These are phyloP conservation scores for Solanum habrochaites DNA, from an alignment of 257 asterid species.

Conservation along the genomic window DNA sequence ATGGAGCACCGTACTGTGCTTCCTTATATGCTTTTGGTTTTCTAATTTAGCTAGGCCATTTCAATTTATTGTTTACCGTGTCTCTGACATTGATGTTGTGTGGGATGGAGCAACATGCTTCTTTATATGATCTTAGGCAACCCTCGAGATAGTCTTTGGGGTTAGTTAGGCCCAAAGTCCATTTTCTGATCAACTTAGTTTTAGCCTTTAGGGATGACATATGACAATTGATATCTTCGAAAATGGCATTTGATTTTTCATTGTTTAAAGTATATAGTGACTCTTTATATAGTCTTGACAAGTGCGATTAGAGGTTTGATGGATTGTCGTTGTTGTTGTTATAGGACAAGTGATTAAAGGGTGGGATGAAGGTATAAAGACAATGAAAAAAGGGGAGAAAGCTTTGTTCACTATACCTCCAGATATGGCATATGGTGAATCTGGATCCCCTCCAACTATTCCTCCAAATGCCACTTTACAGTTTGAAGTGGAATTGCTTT, in stretches of 20 bases:
- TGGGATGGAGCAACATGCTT: background rate
- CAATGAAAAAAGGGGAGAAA: constrained; percentile 57
- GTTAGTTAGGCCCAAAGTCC: background rate
- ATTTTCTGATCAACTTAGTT: background rate
- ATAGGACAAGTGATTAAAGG: constrained; percentile 50
- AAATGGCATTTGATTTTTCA: background rate
- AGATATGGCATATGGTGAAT: constrained; percentile 43
- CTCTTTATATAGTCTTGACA: background rate
- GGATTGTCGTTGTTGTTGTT: background rate
- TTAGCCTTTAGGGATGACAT: background rate
- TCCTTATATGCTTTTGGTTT: background rate
- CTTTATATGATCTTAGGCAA: background rate
- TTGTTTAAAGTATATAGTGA: background rate
- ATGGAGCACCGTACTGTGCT: background rate
- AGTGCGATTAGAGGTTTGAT: background rate
- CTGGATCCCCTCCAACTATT: constrained; percentile 49
- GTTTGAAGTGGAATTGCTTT: constrained; percentile 45
- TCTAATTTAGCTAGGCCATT: background rate
- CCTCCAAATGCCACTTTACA: constrained; percentile 47
- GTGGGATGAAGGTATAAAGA: constrained; percentile 52
- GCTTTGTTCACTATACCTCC: constrained; percentile 45
- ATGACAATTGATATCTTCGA: background rate
- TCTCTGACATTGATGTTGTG: background rate
- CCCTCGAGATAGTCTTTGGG: background rate
- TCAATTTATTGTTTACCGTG: background rate